These are phyloP conservation scores for Penicillium brasilianum DNA, from an alignment of 2,329 filamentous ascomycete species.

Conservation along the genomic window DNA sequence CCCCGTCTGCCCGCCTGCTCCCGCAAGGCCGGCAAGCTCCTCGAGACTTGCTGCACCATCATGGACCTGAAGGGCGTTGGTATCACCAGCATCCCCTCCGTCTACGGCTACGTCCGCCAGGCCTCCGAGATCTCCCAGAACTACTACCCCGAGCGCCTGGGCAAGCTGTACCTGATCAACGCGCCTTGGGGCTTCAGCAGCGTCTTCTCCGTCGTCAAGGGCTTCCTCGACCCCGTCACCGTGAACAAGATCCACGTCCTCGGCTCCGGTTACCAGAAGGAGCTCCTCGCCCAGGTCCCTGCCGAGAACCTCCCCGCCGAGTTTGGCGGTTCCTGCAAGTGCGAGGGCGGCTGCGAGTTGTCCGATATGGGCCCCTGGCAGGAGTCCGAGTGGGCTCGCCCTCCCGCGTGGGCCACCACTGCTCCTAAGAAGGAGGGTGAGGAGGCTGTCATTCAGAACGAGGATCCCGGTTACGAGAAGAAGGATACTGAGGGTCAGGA, in stretches of 20 bases:
- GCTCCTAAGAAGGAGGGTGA: conserved; percentile 18
- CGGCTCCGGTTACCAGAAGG: conserved; percentile 77
- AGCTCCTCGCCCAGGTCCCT: conserved; percentile 82
- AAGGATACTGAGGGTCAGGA: conserved; percentile 35
- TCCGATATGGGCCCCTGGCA: conserved; percentile 91
- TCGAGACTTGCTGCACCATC: conserved; percentile 98
- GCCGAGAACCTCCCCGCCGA: conserved; percentile 85
- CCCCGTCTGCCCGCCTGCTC: conserved; percentile 94
- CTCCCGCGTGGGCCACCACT: conserved; percentile 49
- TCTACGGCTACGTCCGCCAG: conserved; percentile 85
- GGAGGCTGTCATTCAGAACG: conserved; percentile 22
- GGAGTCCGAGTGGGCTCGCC: conserved; percentile 51
- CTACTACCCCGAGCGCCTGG: conserved; percentile 97
- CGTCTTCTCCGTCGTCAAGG: conserved; percentile 85
- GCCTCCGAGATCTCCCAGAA: conserved; percentile 93
- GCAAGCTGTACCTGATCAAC: conserved; percentile 97
- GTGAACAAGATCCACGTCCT: conserved; percentile 95
- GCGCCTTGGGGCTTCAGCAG: conserved; percentile 92
- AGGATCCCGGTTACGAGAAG: conserved; percentile 35
- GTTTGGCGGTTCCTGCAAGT: conserved; percentile 84
- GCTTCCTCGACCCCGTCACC: conserved; percentile 95
- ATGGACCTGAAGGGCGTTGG: conserved; percentile 97
- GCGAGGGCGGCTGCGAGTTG: conserved; percentile 78
- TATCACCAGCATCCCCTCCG: conserved; percentile 76
- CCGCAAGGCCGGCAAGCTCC: conserved; percentile 83